Evolutionary conservation across 352 stramenopile species (phyloP).

Genomic region (Globisporangium recalcitrans): DNA sequence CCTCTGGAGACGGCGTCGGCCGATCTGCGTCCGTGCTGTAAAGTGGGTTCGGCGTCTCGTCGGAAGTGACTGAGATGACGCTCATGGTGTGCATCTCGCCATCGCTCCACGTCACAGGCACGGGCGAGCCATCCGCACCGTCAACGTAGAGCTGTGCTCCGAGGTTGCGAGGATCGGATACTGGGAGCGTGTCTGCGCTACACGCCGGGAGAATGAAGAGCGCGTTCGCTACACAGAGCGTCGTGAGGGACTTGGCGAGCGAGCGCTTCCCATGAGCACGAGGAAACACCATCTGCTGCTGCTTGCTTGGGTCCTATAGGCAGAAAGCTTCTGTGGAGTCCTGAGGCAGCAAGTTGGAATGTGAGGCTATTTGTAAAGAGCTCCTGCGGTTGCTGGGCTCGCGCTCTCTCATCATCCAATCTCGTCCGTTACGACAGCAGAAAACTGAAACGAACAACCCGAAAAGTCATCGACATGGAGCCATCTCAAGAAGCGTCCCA

Average conservation of each 20-base stretch:
- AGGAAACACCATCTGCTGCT: neutral
- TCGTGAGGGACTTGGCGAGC: neutral
- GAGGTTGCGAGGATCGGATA: neutral
- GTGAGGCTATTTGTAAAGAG: neutral
- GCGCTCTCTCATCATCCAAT: neutral
- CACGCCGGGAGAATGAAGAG: neutral
- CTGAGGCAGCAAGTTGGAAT: neutral
- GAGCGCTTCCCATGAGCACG: neutral
- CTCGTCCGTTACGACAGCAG: neutral
- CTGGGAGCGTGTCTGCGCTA: no score
- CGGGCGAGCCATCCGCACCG: neutral
- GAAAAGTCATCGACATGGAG: neutral
- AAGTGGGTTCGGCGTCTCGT: neutral
- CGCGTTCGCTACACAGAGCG: neutral
- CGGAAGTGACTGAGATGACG: conserved; percentile 4
- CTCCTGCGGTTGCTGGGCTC: no score
- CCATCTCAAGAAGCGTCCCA: no score
- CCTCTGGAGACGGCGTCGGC: neutral
- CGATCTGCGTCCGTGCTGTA: neutral
- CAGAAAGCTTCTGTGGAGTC: neutral
- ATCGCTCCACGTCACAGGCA: neutral
- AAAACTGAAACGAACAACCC: neutral
- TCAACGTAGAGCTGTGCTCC: neutral
- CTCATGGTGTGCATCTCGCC: neutral
- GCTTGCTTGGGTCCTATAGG: no score